Evolutionary conservation across 352 stramenopile genomes (phyloP).

Genomic region (Peronospora belbahrii): DNA sequence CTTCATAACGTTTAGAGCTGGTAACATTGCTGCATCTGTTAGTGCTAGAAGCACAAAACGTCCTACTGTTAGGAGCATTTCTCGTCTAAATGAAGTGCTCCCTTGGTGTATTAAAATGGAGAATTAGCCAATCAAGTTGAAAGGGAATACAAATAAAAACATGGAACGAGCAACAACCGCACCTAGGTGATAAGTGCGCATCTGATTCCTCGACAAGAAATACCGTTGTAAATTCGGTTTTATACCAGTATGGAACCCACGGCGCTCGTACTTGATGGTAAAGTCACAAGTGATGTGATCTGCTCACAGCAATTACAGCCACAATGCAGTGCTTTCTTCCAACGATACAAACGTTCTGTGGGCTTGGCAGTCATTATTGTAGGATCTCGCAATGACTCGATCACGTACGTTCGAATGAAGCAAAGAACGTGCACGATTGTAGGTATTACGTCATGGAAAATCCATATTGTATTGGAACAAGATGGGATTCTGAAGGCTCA

Average conservation of each 20-base stretch:
- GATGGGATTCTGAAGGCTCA: constrained; percentile 8
- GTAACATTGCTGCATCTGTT: constrained; percentile 66
- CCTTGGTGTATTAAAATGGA: no score
- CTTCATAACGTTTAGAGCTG: constrained; percentile 71
- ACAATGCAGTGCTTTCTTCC: constrained; percentile 46
- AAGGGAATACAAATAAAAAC: no score
- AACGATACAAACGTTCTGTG: constrained; percentile 48
- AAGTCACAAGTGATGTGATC: constrained; percentile 79
- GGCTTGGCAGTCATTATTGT: constrained; percentile 98
- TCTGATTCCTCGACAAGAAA: no score
- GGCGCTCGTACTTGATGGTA: constrained; percentile 62
- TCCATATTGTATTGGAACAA: constrained; percentile 35
- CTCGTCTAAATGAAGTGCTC: constrained; percentile 1
- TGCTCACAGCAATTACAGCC: constrained; percentile 75
- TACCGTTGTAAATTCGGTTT: no score
- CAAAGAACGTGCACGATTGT: constrained; percentile 93
- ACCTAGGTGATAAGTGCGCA: no score
- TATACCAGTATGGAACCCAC: no score
- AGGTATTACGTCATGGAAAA: constrained; percentile 88
- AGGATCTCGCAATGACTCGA: constrained; percentile 90
- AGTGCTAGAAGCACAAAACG: constrained; percentile 69
- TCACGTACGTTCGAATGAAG: constrained; percentile 99
- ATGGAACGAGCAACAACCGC: no score
- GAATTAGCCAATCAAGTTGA: no score
- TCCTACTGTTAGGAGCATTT: constrained; percentile 37